Evolutionary conservation across 148 eudicot genomes (phyloP).

Genomic region (Amaranthus palmeri): DNA sequence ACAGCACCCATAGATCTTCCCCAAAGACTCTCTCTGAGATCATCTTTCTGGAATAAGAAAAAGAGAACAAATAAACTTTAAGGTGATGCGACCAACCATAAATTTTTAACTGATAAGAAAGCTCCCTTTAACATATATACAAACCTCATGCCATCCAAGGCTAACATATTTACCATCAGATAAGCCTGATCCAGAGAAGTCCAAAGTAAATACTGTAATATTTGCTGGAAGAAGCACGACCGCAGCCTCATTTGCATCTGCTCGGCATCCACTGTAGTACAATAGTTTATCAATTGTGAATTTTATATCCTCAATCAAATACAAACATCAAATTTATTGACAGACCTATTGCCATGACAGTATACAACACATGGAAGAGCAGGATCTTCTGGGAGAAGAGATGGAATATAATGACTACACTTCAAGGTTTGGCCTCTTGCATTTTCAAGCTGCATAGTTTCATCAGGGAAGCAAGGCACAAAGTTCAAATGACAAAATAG

Average conservation of each 20-base stretch:
- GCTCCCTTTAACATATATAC: background rate
- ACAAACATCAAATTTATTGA: background rate
- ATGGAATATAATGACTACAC: slow-evolving; percentile 87
- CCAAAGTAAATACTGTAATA: slow-evolving; percentile 81
- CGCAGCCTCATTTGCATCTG: slow-evolving; percentile 94
- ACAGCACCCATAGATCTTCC: slow-evolving; percentile 98
- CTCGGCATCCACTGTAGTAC: slow-evolving; percentile 81
- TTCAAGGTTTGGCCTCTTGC: slow-evolving; percentile 66
- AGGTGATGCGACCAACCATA: slow-evolving; percentile 2
- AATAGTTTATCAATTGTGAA: background rate
- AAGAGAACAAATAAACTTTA: slow-evolving; percentile 9
- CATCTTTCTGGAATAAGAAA: slow-evolving; percentile 61
- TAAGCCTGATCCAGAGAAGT: slow-evolving; percentile 91
- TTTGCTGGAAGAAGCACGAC: slow-evolving; percentile 79
- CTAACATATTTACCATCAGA: slow-evolving; percentile 88
- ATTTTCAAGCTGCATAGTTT: slow-evolving; percentile 66
- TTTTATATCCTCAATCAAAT: background rate
- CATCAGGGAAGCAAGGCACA: background rate
- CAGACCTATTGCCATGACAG: slow-evolving; percentile 92
- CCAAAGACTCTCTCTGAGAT: slow-evolving; percentile 90
- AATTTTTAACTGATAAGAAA: background rate
- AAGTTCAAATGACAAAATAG: slow-evolving; percentile 5
- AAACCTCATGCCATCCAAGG: slow-evolving; percentile 97
- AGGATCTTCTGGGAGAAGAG: slow-evolving; percentile 50
- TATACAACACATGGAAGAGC: slow-evolving; percentile 85